These are phyloP conservation scores for Candida argentea DNA, from an alignment of 805 yeast species.

Conservation along the genomic window DNA sequence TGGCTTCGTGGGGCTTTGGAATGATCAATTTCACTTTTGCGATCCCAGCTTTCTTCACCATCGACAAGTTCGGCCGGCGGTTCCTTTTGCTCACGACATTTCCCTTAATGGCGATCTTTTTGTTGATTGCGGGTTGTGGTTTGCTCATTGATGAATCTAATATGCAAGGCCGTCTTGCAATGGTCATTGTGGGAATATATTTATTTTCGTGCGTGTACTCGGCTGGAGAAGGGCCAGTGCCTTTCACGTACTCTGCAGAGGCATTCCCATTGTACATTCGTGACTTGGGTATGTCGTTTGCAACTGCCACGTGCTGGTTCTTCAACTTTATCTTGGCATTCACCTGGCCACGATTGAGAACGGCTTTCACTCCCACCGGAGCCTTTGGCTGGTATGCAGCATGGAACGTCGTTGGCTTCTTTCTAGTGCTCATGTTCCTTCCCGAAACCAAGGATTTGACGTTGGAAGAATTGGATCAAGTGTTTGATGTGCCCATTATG, in stretches of 20 bases:
- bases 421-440: slow-evolving; percentile 58
- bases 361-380: slow-evolving; percentile 66
- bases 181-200: slow-evolving; percentile 66
- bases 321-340: slow-evolving; percentile 61
- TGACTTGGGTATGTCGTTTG: slow-evolving; percentile 72
- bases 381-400: slow-evolving; percentile 87
- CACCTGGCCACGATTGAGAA: slow-evolving; percentile 68
- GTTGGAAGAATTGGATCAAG: slow-evolving; percentile 68
- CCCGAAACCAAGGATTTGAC: slow-evolving; percentile 69
- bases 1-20: slow-evolving; percentile 85
- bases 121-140: slow-evolving; percentile 57
- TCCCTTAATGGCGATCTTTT: slow-evolving; percentile 54
- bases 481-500: slow-evolving; percentile 49
- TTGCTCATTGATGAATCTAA: slow-evolving; percentile 48
- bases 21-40: slow-evolving; percentile 73
- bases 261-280: slow-evolving; percentile 71
- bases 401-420: slow-evolving; percentile 66
- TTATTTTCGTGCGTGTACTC: slow-evolving; percentile 66
- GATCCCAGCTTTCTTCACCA: slow-evolving; percentile 70
- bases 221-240: slow-evolving; percentile 83
- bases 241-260: slow-evolving; percentile 83
- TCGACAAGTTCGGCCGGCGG: slow-evolving; percentile 71
- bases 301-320: slow-evolving; percentile 69
- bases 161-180: slow-evolving; percentile 48
- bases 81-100: slow-evolving; percentile 46